These are phyloP conservation scores for Dunaliella sp. DNA, from an alignment of 139 green algal genomes.

Conservation along the genomic window DNA sequence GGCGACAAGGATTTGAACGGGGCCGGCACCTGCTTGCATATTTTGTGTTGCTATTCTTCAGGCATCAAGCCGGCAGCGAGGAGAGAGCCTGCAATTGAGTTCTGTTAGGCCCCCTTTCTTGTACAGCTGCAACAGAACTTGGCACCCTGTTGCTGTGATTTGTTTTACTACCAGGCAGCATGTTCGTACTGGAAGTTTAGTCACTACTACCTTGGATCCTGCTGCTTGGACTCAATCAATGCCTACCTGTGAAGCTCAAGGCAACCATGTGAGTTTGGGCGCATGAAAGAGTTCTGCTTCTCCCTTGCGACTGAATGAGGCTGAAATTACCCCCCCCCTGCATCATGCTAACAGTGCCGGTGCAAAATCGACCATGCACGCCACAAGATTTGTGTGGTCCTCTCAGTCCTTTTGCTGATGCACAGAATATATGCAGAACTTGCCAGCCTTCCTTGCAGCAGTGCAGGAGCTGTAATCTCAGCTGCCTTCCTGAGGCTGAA, in stretches of 20 bases:
- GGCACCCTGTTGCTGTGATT: background rate
- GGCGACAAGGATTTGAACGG: background rate
- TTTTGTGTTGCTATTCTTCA: background rate
- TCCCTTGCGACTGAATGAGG: no score
- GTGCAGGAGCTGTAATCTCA: no score
- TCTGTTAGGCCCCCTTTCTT: background rate
- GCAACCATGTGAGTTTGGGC: no score
- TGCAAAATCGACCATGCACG: background rate
- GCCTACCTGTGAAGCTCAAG: no score
- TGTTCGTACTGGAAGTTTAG: background rate
- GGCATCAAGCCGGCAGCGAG: no score
- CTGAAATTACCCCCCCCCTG: no score
- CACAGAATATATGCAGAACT: background rate
- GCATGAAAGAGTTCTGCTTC: no score
- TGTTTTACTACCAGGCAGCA: background rate
- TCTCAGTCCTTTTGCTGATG: background rate
- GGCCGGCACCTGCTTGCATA: background rate
- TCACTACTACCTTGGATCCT: background rate
- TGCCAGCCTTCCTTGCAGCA: background rate
- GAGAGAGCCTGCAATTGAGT: background rate
- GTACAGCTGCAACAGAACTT: background rate
- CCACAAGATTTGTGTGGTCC: background rate
- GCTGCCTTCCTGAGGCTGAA: no score
- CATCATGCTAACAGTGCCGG: no score
- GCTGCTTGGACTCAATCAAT: no score